A percentile compares a stretch with the other conserved stretches of the same genome.
Conservation (phyloP, 768 basidiomycete genomes). For the Naganishia vishniacii region DNA sequence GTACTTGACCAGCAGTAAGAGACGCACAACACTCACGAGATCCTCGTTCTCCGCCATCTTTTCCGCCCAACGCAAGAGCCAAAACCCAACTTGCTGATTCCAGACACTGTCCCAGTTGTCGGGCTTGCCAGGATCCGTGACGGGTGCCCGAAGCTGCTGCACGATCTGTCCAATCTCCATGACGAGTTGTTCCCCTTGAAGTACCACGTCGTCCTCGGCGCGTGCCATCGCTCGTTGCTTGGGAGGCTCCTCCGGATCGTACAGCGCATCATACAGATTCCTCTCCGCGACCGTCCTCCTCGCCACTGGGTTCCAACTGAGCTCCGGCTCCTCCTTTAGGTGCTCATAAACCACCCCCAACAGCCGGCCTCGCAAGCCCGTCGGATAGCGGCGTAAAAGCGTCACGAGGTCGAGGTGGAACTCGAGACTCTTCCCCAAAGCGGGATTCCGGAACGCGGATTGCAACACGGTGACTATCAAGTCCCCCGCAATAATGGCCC, state of each 20-base stretch:
- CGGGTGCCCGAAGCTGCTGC: constrained; percentile 45
- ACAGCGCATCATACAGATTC: constrained; percentile 43
- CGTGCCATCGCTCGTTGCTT: neutral
- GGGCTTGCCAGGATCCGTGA: constrained; percentile 51
- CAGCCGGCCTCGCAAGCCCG: constrained; percentile 37
- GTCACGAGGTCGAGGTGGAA: constrained; percentile 34
- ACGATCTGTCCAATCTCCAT: constrained; percentile 27
- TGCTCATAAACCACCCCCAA: constrained; percentile 40
- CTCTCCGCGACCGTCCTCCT: constrained; percentile 36
- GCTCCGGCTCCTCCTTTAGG: constrained; percentile 18
- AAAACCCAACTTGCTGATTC: constrained; percentile 50
- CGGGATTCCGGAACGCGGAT: constrained; percentile 27
- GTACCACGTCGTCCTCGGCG: constrained; percentile 22
- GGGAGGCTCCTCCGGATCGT: constrained; percentile 31
- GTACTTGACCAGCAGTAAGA: neutral
- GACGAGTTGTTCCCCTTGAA: constrained; percentile 21
- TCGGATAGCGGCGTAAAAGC: constrained; percentile 45
- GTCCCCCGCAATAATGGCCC: constrained; percentile 35
- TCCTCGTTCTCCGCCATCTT: constrained; percentile 44
- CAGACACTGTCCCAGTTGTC: constrained; percentile 29
- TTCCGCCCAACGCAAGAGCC: constrained; percentile 55
- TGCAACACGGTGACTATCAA: constrained; percentile 33
- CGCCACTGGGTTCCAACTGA: constrained; percentile 29
- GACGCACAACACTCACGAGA: constrained; percentile 39
- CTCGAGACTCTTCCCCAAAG: constrained; percentile 50